Conservation (phyloP, 108 stramenopile genomes). For the Nitzschia sp. region DNA sequence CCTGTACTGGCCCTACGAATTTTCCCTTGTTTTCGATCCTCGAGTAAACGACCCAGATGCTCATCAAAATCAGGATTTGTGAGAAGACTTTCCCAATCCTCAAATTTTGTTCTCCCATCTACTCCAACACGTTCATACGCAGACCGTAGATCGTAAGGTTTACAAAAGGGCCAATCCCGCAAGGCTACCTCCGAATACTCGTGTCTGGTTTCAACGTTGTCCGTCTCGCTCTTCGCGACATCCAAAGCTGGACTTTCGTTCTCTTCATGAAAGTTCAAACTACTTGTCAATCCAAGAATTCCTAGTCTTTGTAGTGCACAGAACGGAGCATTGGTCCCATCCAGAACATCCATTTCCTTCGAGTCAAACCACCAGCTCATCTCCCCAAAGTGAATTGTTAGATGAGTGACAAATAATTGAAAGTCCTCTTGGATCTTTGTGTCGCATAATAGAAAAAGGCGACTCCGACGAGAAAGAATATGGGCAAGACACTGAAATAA, state of each 20-base stretch:
- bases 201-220: background rate
- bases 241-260: background rate
- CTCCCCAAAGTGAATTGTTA: conserved; percentile 5
- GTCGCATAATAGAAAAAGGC: background rate
- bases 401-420: background rate
- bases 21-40: background rate
- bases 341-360: background rate
- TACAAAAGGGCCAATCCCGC: conserved; percentile 6
- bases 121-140: conserved; percentile 1
- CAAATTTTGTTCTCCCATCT: background rate
- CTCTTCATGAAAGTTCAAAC: background rate
- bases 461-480: conserved; percentile 9
- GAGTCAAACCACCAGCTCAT: background rate
- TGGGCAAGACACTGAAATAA: conserved; percentile 3
- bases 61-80: background rate
- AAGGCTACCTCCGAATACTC: background rate
- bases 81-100: background rate
- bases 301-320: background rate
- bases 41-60: background rate
- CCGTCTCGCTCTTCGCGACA: background rate
- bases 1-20: background rate
- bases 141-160: background rate
- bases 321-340: background rate
- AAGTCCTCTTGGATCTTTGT: background rate
- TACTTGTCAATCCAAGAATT: background rate